Conservation (phyloP, 495 filamentous ascomycete species). For the Xylaria cubensis region DNA sequence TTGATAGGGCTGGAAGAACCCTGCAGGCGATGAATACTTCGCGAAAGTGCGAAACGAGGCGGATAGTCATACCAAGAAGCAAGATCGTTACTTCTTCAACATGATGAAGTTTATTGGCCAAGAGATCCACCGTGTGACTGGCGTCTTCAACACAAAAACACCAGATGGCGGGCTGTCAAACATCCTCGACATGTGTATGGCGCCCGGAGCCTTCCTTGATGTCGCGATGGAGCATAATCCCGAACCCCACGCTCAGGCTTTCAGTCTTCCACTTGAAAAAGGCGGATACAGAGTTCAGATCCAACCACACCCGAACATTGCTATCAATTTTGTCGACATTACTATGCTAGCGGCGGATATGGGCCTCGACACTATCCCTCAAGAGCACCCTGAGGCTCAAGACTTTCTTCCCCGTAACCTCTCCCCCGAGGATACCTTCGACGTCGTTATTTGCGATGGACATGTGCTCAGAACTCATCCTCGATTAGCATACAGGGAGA, state of each 20-base stretch:
- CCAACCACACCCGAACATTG: slow-evolving; percentile 18
- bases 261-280: slow-evolving; percentile 49
- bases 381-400: slow-evolving; percentile 49
- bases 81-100: slow-evolving; percentile 19
- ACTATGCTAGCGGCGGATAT: slow-evolving; percentile 63
- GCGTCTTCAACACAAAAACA: slow-evolving; percentile 47
- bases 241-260: slow-evolving; percentile 43
- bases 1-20: slow-evolving; percentile 52
- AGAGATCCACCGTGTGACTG: slow-evolving; percentile 30
- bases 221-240: slow-evolving; percentile 47
- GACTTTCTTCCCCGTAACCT: slow-evolving; percentile 48
- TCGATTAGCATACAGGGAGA: slow-evolving; percentile 49
- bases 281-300: slow-evolving; percentile 56
- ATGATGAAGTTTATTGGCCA: slow-evolving; percentile 31
- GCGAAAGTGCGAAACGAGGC: slow-evolving; percentile 43
- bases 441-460: slow-evolving; percentile 65
- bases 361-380: slow-evolving; percentile 49
- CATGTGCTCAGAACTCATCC: slow-evolving; percentile 58
- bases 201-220: slow-evolving; percentile 60
- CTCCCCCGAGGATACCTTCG: slow-evolving; percentile 45
- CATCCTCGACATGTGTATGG: slow-evolving; percentile 65
- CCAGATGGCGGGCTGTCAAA: slow-evolving; percentile 37
- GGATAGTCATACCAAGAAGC: slow-evolving; percentile 37
- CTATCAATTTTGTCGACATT: slow-evolving; percentile 53
- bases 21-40: slow-evolving; percentile 51